phyloP scores from a whole-genome alignment of 2,329 filamentous ascomycete genomes.

The Ciborinia camelliae region DNA sequence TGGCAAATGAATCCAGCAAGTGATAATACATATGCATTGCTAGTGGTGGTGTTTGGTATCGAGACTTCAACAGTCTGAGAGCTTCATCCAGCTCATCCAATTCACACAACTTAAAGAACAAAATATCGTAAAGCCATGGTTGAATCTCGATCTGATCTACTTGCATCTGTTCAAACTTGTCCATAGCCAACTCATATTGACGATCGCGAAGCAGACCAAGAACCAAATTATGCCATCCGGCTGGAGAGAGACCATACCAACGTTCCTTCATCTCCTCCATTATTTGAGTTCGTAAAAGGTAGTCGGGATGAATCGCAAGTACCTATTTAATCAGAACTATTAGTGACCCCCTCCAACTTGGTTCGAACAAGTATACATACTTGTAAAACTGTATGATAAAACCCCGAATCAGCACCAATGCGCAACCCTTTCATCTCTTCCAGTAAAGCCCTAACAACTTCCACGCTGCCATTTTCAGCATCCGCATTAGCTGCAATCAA shows the following conservation, averaged over 20 bases:
- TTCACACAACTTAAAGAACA: slow-evolving; percentile 70
- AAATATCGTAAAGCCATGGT: slow-evolving; percentile 74
- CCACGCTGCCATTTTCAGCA: slow-evolving; percentile 60
- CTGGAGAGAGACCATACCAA: slow-evolving; percentile 63
- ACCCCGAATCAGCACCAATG: slow-evolving; percentile 60
- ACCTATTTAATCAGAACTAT: slow-evolving; percentile 44
- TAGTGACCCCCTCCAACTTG: slow-evolving; percentile 5
- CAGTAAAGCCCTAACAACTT: slow-evolving; percentile 60
- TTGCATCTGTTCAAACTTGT: slow-evolving; percentile 65
- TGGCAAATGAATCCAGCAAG: slow-evolving; percentile 72
- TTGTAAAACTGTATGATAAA: slow-evolving; percentile 70
- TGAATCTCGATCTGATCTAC: slow-evolving; percentile 53
- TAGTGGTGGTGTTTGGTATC: slow-evolving; percentile 39
- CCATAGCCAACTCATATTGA: slow-evolving; percentile 77
- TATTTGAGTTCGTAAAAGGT: slow-evolving; percentile 67
- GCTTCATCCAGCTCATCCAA: slow-evolving; percentile 75
- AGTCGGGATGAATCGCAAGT: slow-evolving; percentile 81
- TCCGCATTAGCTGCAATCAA: slow-evolving; percentile 70
- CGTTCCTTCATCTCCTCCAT: slow-evolving; percentile 69
- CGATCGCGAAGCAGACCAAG: slow-evolving; percentile 75
- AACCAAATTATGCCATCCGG: slow-evolving; percentile 64
- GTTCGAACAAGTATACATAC: slow-evolving; percentile 41
- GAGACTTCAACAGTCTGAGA: slow-evolving; percentile 61
- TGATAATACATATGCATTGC: slow-evolving; percentile 56
- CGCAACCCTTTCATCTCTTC: slow-evolving; percentile 64